Conservation (phyloP, 805 yeast species). For the Blastobotrys parvus region DNA sequence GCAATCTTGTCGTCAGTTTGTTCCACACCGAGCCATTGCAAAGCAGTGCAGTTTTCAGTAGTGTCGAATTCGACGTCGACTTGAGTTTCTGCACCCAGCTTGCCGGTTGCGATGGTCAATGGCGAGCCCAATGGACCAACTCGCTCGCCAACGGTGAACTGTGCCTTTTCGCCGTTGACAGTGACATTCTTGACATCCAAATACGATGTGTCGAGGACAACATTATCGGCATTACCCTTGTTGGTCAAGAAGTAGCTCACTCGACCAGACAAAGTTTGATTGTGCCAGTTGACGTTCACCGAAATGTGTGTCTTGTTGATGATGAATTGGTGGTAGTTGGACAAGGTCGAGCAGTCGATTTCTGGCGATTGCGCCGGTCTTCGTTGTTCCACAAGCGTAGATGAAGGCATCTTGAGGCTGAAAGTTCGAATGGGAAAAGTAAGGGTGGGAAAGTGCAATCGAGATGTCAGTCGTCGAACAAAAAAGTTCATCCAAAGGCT, state of each 20-base stretch:
- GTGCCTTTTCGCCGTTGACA: slow-evolving; percentile 31
- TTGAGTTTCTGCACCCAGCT: slow-evolving; percentile 2
- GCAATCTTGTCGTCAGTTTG: slow-evolving; percentile 64
- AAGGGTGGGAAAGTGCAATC: too few species aligned
- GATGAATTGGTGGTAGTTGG: slow-evolving; percentile 52
- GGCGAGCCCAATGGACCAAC: slow-evolving; percentile 37
- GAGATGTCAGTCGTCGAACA: too few species aligned
- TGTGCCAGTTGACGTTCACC: slow-evolving; percentile 48
- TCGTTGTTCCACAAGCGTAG: slow-evolving; percentile 6
- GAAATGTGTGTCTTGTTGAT: slow-evolving; percentile 46
- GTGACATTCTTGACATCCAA: slow-evolving; percentile 39
- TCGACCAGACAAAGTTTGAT: slow-evolving; percentile 44
- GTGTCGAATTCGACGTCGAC: slow-evolving; percentile 50
- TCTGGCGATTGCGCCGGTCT: slow-evolving; percentile 15
- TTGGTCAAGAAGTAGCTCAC: slow-evolving; percentile 40
- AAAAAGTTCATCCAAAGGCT: too few species aligned
- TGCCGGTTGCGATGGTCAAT: slow-evolving; percentile 23
- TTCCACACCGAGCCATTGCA: slow-evolving; percentile 72
- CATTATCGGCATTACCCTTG: slow-evolving; percentile 22
- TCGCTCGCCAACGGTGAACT: slow-evolving; percentile 27
- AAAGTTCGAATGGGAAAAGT: too few species aligned
- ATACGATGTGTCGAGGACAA: slow-evolving; percentile 65
- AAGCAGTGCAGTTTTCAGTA: slow-evolving; percentile 69
- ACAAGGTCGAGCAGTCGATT: slow-evolving; percentile 69
- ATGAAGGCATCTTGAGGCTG: slow-evolving; percentile 5